Evolutionary conservation across 768 basidiomycete genomes (phyloP).

Genomic region (Hydnomerulius pinastri): DNA sequence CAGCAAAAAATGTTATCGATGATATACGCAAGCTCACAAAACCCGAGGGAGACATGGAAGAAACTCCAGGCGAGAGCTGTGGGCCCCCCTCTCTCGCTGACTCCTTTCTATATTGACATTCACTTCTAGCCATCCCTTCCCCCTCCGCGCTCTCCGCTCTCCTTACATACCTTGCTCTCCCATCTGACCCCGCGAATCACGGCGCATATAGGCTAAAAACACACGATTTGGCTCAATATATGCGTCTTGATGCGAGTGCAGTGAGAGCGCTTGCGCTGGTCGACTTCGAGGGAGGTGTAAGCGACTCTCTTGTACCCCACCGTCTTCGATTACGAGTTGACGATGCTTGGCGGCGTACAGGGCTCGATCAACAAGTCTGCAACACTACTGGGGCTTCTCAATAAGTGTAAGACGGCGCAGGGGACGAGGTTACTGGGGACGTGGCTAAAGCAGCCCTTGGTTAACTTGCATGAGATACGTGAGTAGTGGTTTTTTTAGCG

Average conservation of each 20-base stretch:
- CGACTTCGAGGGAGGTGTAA: conserved; percentile 55
- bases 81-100: background rate
- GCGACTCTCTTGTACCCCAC: conserved; percentile 3
- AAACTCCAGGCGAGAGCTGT: conserved; percentile 16
- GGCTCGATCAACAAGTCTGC: conserved; percentile 74
- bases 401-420: conserved; percentile 96
- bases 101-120: background rate
- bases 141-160: conserved; percentile 83
- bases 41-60: conserved; percentile 28
- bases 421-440: conserved; percentile 84
- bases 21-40: conserved; percentile 56
- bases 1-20: conserved; percentile 73
- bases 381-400: conserved; percentile 85
- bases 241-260: conserved; percentile 96
- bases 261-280: conserved; percentile 85
- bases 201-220: conserved; percentile 79
- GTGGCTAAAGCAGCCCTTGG: conserved; percentile 95
- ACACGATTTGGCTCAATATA: conserved; percentile 92
- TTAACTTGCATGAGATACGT: conserved; percentile 94
- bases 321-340: background rate
- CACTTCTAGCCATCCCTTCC: conserved; percentile 63
- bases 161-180: conserved; percentile 77
- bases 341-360: conserved; percentile 30
- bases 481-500: conserved; percentile 31
- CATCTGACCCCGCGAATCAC: conserved; percentile 76